Evolutionary conservation across 192 early-diverging fungal species (phyloP).

Genomic region (Dissophora ornata): DNA sequence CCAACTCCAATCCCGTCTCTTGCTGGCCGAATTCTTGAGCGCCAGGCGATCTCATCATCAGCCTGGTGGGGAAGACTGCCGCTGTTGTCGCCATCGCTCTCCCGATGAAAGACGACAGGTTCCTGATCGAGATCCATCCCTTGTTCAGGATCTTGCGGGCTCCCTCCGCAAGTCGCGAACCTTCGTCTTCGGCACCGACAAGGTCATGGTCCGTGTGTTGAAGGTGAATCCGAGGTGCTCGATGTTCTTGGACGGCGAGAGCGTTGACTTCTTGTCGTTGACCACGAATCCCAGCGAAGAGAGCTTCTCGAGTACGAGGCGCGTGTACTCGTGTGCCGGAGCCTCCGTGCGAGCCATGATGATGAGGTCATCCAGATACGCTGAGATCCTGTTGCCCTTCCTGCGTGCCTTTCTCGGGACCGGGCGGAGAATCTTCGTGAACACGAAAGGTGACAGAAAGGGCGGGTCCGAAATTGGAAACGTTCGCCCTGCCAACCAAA

Average conservation of each 20-base stretch:
- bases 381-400: slow-evolving; percentile 26
- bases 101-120: slow-evolving; percentile 42
- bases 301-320: too few relatives aligned
- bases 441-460: slow-evolving; percentile 48
- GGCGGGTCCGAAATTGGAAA: slow-evolving; percentile 46
- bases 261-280: slow-evolving; percentile 31
- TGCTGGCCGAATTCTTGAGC: slow-evolving; percentile 28
- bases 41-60: slow-evolving; percentile 23
- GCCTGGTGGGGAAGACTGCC: slow-evolving; percentile 30
- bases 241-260: slow-evolving; percentile 21
- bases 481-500: slow-evolving; percentile 29
- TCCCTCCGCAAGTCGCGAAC: slow-evolving; percentile 33
- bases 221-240: slow-evolving; percentile 39
- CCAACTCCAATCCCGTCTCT: slow-evolving; percentile 32
- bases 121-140: slow-evolving; percentile 18
- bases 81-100: slow-evolving; percentile 31
- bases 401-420: slow-evolving; percentile 24
- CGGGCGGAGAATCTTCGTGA: slow-evolving; percentile 45
- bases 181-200: slow-evolving; percentile 25
- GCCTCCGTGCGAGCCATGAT: too few relatives aligned
- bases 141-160: slow-evolving; percentile 28
- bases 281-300: slow-evolving; percentile 16
- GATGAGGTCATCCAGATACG: slow-evolving; percentile 44
- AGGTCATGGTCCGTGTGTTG: slow-evolving; percentile 29
- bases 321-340: too few relatives aligned